These are phyloP conservation scores for Colletotrichum sp. DNA, from an alignment of 2,329 filamentous ascomycete species.

Conservation along the genomic window DNA sequence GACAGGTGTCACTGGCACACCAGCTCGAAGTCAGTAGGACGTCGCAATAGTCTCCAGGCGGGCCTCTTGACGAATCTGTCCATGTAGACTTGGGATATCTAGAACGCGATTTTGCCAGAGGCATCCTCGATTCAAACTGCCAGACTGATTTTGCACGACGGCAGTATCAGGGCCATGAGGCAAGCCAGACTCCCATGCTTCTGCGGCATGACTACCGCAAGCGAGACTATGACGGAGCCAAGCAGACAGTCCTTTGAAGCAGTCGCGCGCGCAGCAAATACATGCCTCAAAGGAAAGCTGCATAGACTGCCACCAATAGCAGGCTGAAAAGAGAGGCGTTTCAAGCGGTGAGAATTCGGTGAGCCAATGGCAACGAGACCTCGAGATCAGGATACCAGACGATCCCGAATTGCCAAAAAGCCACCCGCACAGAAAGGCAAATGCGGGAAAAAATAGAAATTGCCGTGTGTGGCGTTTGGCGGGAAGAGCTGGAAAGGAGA, in stretches of 20 bases:
- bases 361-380: slow-evolving; percentile 8
- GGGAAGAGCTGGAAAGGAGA: neutral
- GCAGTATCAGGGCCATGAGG: neutral
- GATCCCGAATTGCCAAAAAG: neutral
- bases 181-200: neutral
- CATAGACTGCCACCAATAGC: slow-evolving; percentile 11
- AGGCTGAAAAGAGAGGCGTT: neutral
- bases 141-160: neutral
- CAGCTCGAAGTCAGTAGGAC: slow-evolving; percentile 15
- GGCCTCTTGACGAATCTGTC: slow-evolving; percentile 2
- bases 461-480: neutral
- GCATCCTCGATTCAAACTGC: neutral
- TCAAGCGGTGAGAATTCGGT: neutral
- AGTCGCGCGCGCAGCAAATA: neutral
- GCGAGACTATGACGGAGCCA: neutral
- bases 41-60: slow-evolving; percentile 7
- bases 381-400: neutral
- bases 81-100: neutral
- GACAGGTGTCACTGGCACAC: slow-evolving; percentile 13
- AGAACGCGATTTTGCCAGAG: neutral
- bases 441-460: neutral
- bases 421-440: slow-evolving; percentile 10
- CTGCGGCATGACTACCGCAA: neutral
- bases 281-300: neutral
- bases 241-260: neutral